Percentiles rank a stretch among this genome's conserved stretches.
Evolutionary conservation across 495 filamentous ascomycete species (phyloP).

Genomic region (Penicillium goetzii): DNA sequence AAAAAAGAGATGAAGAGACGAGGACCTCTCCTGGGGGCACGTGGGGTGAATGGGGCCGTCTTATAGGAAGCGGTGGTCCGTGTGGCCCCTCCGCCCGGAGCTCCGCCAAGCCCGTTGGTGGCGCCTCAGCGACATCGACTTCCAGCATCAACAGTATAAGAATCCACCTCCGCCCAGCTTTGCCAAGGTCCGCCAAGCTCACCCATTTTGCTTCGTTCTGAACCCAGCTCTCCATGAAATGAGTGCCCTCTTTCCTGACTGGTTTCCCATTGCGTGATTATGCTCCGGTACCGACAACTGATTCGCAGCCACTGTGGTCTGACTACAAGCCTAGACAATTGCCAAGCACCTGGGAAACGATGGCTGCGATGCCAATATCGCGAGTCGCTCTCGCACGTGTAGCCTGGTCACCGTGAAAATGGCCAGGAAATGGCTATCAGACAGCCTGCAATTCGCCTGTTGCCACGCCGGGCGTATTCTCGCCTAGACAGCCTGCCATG

Average conservation of each 20-base stretch:
- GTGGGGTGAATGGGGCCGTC: conserved; percentile 12
- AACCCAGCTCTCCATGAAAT: not conserved
- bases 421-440: not conserved
- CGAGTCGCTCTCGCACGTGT: conserved; percentile 29
- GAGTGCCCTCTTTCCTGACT: conserved; percentile 5
- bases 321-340: conserved; percentile 19
- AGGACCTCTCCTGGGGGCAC: conserved; percentile 18
- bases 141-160: conserved; percentile 12
- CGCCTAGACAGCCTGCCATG: not conserved
- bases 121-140: not conserved
- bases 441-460: conserved; percentile 1
- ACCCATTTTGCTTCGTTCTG: conserved; percentile 21
- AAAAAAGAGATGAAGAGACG: not conserved
- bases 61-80: conserved; percentile 26
- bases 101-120: conserved; percentile 20
- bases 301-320: conserved; percentile 19
- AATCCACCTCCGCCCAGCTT: conserved; percentile 16
- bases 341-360: conserved; percentile 25
- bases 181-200: conserved; percentile 31
- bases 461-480: conserved; percentile 7
- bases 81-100: conserved; percentile 5
- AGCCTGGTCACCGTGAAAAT: not conserved
- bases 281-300: conserved; percentile 10
- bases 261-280: conserved; percentile 23
- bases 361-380: conserved; percentile 7